Percentiles rank a stretch among this genome's conserved stretches.
Evolutionary conservation across 805 yeast genomes (phyloP).

Genomic region (Priceomyces carsonii): DNA sequence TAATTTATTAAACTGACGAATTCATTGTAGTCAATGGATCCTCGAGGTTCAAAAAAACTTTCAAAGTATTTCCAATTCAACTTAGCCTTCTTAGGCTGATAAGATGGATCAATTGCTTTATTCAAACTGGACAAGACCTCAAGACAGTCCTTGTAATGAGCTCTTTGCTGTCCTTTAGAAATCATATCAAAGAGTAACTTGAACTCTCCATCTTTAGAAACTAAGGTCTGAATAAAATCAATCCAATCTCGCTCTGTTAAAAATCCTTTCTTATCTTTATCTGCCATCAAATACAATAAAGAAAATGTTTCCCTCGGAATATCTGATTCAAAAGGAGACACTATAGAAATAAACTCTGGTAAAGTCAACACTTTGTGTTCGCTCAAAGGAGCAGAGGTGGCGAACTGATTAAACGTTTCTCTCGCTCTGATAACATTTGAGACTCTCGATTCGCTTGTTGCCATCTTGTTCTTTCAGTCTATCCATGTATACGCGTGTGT

Average conservation of each 20-base stretch:
- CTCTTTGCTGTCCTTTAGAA: conserved; percentile 16
- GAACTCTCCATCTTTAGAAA: conserved; percentile 30
- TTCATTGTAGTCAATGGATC: conserved; percentile 37
- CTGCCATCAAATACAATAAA: conserved; percentile 79
- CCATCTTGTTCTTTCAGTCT: conserved; percentile 3
- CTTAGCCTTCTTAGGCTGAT: conserved; percentile 42
- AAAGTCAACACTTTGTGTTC: conserved; percentile 29
- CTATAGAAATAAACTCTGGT: conserved; percentile 36
- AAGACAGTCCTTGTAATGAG: conserved; percentile 37
- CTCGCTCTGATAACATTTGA: conserved; percentile 23
- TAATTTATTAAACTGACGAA: conserved; percentile 42
- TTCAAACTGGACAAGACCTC: conserved; percentile 35
- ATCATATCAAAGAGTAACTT: conserved; percentile 26
- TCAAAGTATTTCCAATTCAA: conserved; percentile 45
- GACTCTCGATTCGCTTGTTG: conserved; percentile 4
- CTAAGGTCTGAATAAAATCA: conserved; percentile 57
- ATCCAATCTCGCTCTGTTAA: conserved; percentile 72
- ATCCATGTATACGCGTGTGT: conserved; percentile 5
- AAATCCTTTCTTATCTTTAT: conserved; percentile 67
- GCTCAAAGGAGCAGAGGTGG: conserved; percentile 21
- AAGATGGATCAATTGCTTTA: conserved; percentile 40
- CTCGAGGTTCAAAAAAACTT: conserved; percentile 40
- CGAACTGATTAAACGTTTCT: conserved; percentile 42
- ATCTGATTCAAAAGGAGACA: conserved; percentile 44
- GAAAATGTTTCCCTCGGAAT: conserved; percentile 38